Evolutionary conservation across 768 basidiomycete genomes (phyloP).

Genomic region (Leccinum broughii): DNA sequence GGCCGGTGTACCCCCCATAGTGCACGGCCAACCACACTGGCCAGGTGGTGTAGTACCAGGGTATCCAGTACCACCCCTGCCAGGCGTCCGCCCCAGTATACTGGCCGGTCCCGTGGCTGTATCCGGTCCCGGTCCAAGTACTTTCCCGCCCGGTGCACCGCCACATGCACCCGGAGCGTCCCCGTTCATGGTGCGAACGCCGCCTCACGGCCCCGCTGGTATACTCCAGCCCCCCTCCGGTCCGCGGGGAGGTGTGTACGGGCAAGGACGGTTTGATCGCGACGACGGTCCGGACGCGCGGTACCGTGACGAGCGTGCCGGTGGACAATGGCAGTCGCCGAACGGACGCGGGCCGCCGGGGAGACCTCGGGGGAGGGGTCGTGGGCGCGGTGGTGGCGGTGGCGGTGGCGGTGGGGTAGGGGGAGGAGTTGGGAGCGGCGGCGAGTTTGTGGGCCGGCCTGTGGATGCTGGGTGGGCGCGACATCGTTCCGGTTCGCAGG

Average conservation of each 20-base stretch:
- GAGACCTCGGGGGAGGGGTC: slow-evolving; percentile 25
- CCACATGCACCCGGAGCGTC: slow-evolving; percentile 3
- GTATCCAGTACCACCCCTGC: slow-evolving; percentile 24
- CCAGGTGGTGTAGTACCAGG: slow-evolving; percentile 26
- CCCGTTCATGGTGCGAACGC: slow-evolving; percentile 23
- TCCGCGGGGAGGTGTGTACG: slow-evolving; percentile 30
- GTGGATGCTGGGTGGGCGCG: slow-evolving; percentile 43
- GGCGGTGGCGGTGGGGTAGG: too few relatives aligned
- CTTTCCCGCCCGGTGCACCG: slow-evolving; percentile 11
- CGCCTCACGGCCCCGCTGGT: slow-evolving; percentile 16
- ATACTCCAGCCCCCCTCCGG: slow-evolving; percentile 29
- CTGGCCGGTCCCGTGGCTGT: slow-evolving; percentile 7
- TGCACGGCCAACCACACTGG: slow-evolving; percentile 23
- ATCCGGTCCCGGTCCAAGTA: slow-evolving; percentile 1
- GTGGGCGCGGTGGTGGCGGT: slow-evolving; percentile 21
- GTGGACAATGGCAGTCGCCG: slow-evolving; percentile 25
- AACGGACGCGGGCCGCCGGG: slow-evolving; percentile 38
- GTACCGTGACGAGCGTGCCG: slow-evolving; percentile 32
- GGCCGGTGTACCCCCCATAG: slow-evolving; percentile 5
- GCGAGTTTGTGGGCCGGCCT: slow-evolving; percentile 37
- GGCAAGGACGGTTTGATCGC: slow-evolving; percentile 30
- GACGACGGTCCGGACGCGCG: slow-evolving; percentile 27
- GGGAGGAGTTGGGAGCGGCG: slow-evolving; percentile 14
- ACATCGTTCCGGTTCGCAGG: slow-evolving; percentile 30
- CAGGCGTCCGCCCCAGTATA: neutral